phyloP scores from a whole-genome alignment of 2,329 filamentous ascomycete genomes.

The Claviceps sp. region DNA sequence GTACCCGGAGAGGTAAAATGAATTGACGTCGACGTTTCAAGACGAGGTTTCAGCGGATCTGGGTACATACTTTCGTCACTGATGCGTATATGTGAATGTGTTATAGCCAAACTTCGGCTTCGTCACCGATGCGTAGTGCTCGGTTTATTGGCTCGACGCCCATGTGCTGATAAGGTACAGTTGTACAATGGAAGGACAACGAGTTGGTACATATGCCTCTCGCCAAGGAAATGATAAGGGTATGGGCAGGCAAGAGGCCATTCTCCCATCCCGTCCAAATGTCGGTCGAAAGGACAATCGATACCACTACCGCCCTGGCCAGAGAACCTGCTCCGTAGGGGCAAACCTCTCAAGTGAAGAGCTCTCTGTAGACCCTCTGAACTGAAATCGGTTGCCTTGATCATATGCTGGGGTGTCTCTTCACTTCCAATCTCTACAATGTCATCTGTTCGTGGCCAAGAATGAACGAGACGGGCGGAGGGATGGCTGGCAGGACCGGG shows the following conservation, averaged over 20 bases:
- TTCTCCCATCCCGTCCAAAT: neutral
- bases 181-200: neutral
- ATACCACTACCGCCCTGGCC: too few species aligned
- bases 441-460: too few species aligned
- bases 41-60: neutral
- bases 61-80: neutral
- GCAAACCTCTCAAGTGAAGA: too few species aligned
- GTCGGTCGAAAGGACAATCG: neutral
- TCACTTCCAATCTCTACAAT: too few species aligned
- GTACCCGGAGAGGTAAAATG: neutral
- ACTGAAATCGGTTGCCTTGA: too few species aligned
- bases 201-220: neutral
- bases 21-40: neutral
- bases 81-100: neutral
- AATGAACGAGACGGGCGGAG: too few species aligned
- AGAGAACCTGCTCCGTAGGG: too few species aligned
- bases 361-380: too few species aligned
- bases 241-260: neutral
- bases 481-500: too few species aligned
- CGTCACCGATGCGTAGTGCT: neutral
- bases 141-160: neutral
- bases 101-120: neutral
- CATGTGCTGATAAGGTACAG: neutral
- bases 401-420: too few species aligned
- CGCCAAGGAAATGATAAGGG: neutral